Evolutionary conservation across 345 rosid genomes (phyloP).

Genomic region (Lepidium africanum): DNA sequence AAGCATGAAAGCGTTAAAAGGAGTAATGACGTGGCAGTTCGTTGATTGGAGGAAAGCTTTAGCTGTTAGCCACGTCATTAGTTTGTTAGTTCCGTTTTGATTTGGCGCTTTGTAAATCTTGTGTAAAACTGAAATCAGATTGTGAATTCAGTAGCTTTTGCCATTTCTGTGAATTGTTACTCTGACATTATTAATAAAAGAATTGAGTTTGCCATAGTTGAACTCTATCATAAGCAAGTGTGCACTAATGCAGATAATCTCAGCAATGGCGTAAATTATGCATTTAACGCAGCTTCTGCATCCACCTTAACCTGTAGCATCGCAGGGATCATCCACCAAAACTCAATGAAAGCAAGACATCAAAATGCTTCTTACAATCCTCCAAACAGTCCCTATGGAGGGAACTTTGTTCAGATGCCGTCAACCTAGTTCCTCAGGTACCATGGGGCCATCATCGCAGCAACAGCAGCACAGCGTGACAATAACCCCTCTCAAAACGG

Average conservation of each 20-base stretch:
- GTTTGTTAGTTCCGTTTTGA: no score
- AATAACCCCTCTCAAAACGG: constrained; percentile 50
- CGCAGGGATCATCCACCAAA: constrained; percentile 86
- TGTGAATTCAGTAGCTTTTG: no score
- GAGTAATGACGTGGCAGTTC: no score
- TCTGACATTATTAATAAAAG: no score
- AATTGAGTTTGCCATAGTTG: no score
- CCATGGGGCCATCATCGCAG: constrained; percentile 37
- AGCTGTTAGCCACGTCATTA: no score
- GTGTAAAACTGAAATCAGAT: no score
- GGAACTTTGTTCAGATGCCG: constrained; percentile 57
- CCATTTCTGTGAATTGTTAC: no score
- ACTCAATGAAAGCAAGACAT: constrained; percentile 76
- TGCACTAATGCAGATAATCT: constrained; percentile 40
- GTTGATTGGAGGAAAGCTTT: no score
- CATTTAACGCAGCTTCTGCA: constrained; percentile 48
- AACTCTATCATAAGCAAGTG: constrained; percentile 51
- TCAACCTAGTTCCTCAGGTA: constrained; percentile 73
- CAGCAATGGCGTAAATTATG: constrained; percentile 54
- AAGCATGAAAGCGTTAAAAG: no score
- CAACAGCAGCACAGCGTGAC: constrained; percentile 56
- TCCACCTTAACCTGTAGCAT: constrained; percentile 65
- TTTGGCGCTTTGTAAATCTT: no score
- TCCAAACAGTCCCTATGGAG: constrained; percentile 70
- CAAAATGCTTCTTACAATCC: constrained; percentile 61